Evolutionary conservation across 164 flowering plant genomes (phyloP).

Genomic region (Vitis rotundifolia): DNA sequence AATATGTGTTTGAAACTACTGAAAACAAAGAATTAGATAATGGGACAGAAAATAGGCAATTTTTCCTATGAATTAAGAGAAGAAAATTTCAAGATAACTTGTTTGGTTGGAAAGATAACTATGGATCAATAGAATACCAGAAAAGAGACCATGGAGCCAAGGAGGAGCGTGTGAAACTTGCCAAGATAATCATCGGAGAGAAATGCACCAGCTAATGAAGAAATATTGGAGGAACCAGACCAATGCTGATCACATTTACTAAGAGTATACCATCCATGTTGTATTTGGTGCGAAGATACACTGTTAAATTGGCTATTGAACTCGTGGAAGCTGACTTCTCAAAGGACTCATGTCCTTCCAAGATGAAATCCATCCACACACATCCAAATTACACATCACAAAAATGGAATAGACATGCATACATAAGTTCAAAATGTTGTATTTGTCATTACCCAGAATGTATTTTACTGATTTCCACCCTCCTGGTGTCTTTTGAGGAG

Average conservation of each 20-base stretch:
- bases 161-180: conserved; percentile 38
- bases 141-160: conserved; percentile 46
- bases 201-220: conserved; percentile 47
- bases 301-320: conserved; percentile 38
- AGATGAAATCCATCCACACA: background rate
- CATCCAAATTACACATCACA: too few species aligned
- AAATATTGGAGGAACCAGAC: conserved; percentile 42
- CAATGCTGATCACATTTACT: conserved; percentile 41
- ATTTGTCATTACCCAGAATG: conserved; percentile 36
- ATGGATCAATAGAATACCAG: conserved; percentile 25
- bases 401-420: background rate
- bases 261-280: conserved; percentile 32
- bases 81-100: background rate
- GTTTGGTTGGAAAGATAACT: background rate
- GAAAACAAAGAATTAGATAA: too few species aligned
- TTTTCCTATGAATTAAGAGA: too few species aligned
- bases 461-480: conserved; percentile 52
- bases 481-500: conserved; percentile 19
- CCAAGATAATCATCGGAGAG: conserved; percentile 56
- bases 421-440: background rate
- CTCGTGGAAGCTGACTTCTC: conserved; percentile 57
- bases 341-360: conserved; percentile 43
- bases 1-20: too few species aligned
- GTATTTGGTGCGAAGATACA: conserved; percentile 33
- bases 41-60: too few species aligned